Conservation (phyloP, 768 basidiomycete genomes). For the Guyanaporus albipodus region DNA sequence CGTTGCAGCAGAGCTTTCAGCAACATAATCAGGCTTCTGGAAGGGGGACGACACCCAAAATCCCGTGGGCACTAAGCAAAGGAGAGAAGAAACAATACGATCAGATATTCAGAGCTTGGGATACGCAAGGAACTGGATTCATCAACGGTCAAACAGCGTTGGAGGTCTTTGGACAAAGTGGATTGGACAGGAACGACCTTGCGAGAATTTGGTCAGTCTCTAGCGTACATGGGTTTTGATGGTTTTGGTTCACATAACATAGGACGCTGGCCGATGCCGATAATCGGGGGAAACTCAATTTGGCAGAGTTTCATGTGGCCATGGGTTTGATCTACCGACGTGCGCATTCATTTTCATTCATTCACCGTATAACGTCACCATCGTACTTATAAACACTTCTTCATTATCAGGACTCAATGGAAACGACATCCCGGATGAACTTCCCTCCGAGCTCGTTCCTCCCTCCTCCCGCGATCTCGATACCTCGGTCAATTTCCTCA, state of each 20-base stretch:
- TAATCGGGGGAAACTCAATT: conserved; percentile 91
- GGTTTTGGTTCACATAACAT: not conserved
- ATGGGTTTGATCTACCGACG: conserved; percentile 98
- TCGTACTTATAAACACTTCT: not conserved
- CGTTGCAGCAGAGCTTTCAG: conserved; percentile 81
- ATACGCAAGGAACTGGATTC: conserved; percentile 73
- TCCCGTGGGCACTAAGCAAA: conserved; percentile 85
- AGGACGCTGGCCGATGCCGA: conserved; percentile 93
- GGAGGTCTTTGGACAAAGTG: conserved; percentile 94
- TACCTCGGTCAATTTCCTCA: conserved; percentile 84
- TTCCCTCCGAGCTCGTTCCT: conserved; percentile 87
- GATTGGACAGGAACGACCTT: conserved; percentile 81
- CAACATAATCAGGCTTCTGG: conserved; percentile 77
- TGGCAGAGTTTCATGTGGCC: conserved; percentile 96
- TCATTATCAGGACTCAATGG: conserved; percentile 74
- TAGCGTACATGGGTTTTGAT: not conserved
- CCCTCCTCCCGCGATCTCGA: conserved; percentile 89
- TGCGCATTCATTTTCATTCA: conserved; percentile 40
- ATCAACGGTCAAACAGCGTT: conserved; percentile 80
- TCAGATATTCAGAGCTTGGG: conserved; percentile 97
- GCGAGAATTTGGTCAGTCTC: conserved; percentile 83
- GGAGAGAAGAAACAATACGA: conserved; percentile 97
- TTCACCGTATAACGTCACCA: not conserved
- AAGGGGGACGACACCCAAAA: conserved; percentile 58
- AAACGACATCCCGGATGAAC: conserved; percentile 79